Evolutionary conservation across 2,329 filamentous ascomycete species (phyloP), one percentile per base, ranked within the genome.

Genomic region (Endocalyx cinctus): DNA sequence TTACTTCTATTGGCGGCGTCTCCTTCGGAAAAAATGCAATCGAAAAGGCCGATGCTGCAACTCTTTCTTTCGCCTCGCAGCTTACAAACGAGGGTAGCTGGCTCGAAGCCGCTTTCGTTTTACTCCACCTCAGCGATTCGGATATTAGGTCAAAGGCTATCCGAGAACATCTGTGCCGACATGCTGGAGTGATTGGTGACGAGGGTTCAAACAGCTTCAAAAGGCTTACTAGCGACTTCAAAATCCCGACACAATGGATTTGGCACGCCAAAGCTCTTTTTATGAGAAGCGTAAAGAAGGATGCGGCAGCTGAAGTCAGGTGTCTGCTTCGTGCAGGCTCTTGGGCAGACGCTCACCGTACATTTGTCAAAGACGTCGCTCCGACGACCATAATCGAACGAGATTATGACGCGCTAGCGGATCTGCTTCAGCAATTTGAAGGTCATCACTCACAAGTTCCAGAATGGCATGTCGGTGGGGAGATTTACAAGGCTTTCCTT

Each of bases 191-290:
- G 13, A 78, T 94, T 32, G 74, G 80, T 6, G 65, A 72, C 4
- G 71, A 80, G 31, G 66, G 70, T 7, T 70, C 73, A 41, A 54
- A 63, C 12, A 70, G 62, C 33, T 87, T 80, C 58, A 64, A 61
- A 10, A 70, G 73, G 11, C 66, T 92, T 15, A 74, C 74, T 0
- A 64, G 72, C 27, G 77, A 76, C 19, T 75, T 89, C 33, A 74
- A 77, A 42, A 76, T 97, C 26, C 87, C 90, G 1, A 61, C 71
- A 2, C 59, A 73, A 4, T 94, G 90, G 88, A 72, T 97, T 31
- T 94, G 86, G 79, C 78, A 87, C 39, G 87, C 92, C 13, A 86
- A 89, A 54, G 89, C 89, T 10, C 70, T 90, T 11, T 83, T 84
- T 59, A 88, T 87, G 61, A 83, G 85, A 41, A 80, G 81, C 37